phyloP scores from a whole-genome alignment of 2,329 filamentous ascomycete species.

The Pestalotiopsis fici region DNA sequence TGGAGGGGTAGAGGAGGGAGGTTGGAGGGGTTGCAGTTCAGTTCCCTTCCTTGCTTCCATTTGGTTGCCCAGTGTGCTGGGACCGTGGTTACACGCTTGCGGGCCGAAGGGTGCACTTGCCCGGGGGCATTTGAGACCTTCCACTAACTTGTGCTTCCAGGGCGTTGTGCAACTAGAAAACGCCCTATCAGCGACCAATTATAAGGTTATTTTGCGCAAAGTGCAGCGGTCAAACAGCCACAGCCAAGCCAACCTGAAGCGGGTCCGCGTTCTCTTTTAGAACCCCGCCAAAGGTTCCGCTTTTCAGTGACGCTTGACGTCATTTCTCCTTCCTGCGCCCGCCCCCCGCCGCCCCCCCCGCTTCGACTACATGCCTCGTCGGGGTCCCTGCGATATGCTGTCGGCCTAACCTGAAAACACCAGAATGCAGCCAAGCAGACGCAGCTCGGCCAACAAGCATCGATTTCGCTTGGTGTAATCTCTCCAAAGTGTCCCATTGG shows the following conservation, averaged over 20 bases:
- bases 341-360: neutral
- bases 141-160: neutral
- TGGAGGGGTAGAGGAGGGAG: neutral
- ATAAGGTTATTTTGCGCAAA: neutral
- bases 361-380: too few species aligned
- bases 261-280: neutral
- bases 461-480: neutral
- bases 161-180: neutral
- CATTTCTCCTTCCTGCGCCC: neutral
- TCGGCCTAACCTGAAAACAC: neutral
- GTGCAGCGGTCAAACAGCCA: neutral
- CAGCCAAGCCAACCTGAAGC: neutral
- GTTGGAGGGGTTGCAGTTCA: neutral
- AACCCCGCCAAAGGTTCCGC: constrained; percentile 7
- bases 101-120: neutral
- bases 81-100: neutral
- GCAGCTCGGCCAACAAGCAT: neutral
- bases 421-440: neutral
- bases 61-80: neutral
- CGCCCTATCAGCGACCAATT: neutral
- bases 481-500: neutral
- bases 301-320: constrained; percentile 11
- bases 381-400: too few species aligned
- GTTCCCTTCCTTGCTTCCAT: too few species aligned
- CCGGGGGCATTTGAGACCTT: neutral